A percentile compares a stretch with the other conserved stretches of the same genome.
These are phyloP conservation scores for Trametes gibbosa DNA, from an alignment of 768 basidiomycete genomes.

Conservation along the genomic window DNA sequence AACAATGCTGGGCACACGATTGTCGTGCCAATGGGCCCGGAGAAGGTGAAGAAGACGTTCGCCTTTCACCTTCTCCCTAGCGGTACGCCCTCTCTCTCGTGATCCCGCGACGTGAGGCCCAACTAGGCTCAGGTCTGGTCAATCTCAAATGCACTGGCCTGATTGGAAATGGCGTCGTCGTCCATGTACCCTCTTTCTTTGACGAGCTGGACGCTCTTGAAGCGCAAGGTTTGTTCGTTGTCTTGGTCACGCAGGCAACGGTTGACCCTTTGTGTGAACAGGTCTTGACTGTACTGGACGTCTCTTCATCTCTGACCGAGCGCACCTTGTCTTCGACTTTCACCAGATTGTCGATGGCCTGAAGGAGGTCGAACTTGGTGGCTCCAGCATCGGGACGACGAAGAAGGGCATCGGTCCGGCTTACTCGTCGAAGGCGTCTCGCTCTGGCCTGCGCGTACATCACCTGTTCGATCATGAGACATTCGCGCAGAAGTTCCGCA, in stretches of 20 bases:
- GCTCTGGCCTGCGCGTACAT: slow-evolving; percentile 93
- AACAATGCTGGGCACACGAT: slow-evolving; percentile 99
- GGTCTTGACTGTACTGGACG: slow-evolving; percentile 84
- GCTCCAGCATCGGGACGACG: slow-evolving; percentile 94
- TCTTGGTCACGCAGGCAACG: too few species aligned
- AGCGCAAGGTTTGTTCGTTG: slow-evolving; percentile 61
- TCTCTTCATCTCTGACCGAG: slow-evolving; percentile 91
- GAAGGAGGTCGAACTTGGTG: slow-evolving; percentile 96
- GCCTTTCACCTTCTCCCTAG: slow-evolving; percentile 95
- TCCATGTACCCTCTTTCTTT: slow-evolving; percentile 95
- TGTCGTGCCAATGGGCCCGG: slow-evolving; percentile 70
- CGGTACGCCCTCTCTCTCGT: slow-evolving; percentile 49
- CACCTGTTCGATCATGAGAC: slow-evolving; percentile 86
- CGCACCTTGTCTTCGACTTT: slow-evolving; percentile 97
- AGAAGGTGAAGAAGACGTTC: slow-evolving; percentile 76
- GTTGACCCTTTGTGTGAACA: slow-evolving; percentile 29
- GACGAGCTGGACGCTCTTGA: slow-evolving; percentile 84
- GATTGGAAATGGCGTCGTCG: slow-evolving; percentile 94
- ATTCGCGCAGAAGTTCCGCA: slow-evolving; percentile 92
- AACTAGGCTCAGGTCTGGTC: slow-evolving; percentile 53
- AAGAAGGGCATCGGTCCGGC: slow-evolving; percentile 98
- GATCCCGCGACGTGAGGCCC: neutral
- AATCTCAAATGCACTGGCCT: slow-evolving; percentile 83
- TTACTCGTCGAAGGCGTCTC: slow-evolving; percentile 95
- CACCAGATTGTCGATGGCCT: slow-evolving; percentile 99